Evolutionary conservation across 2,329 filamentous ascomycete species (phyloP).

Genomic region (Fusarium liriodendri): DNA sequence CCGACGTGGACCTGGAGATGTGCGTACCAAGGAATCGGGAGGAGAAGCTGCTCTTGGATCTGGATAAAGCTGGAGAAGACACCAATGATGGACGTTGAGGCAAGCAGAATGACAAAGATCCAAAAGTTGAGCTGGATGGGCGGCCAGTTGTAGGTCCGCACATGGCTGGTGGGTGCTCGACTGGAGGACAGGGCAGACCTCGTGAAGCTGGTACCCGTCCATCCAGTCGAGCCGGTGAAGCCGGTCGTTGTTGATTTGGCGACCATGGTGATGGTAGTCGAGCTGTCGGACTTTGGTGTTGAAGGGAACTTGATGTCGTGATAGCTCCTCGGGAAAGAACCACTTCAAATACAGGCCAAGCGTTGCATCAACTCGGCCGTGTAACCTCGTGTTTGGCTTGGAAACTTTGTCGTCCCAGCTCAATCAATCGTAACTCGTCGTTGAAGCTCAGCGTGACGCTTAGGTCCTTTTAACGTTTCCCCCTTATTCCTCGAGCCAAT

Average conservation of each 20-base stretch:
- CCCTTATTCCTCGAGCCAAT: neutral
- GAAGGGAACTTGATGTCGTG: neutral
- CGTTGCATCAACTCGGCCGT: neutral
- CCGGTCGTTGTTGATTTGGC: conserved; percentile 43
- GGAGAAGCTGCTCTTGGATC: conserved; percentile 65
- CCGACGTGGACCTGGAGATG: rapidly evolving
- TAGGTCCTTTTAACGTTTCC: neutral
- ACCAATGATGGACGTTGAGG: conserved; percentile 69
- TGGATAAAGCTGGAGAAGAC: conserved; percentile 70
- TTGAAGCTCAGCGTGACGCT: neutral
- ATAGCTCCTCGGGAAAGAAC: neutral
- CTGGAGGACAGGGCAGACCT: conserved; percentile 57
- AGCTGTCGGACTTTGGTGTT: neutral
- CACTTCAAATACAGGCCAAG: neutral
- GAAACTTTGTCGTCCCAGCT: neutral
- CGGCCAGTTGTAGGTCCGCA: conserved; percentile 76
- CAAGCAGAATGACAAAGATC: conserved; percentile 73
- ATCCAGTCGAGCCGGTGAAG: conserved; percentile 45
- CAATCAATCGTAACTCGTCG: neutral
- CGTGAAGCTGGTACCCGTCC: conserved; percentile 41
- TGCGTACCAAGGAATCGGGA: conserved; percentile 70
- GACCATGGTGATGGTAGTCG: conserved; percentile 38
- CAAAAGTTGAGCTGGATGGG: conserved; percentile 74
- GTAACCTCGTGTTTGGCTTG: neutral
- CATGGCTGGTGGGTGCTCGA: conserved; percentile 52